Base-by-base conservation (phyloP, 768 basidiomycete species). In the Clitopilus hobsonii region DNA sequence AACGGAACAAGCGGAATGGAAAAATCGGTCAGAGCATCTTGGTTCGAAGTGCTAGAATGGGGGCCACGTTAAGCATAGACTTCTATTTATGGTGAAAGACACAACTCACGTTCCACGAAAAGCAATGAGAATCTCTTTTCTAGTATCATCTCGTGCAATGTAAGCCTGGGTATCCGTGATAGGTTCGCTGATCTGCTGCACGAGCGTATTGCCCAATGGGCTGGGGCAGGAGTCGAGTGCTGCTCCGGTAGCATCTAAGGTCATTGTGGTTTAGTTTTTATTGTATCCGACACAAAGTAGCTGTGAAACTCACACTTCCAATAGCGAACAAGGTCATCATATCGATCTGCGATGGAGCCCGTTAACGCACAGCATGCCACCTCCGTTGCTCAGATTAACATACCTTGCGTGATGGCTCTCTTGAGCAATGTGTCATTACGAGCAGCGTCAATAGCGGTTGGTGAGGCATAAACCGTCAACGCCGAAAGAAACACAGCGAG, bases 1-100 rank as follows among this genome's bases (percentile, higher is more conserved):
- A 79, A 72, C 5, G 79, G 79, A 14, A 75, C 73, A 13, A 79
- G 68, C 10, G 71, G 23, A 13, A 81, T 53, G 32, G 32, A 4
- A n/a, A 36, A 36, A 36, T 36, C 32, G n/a, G 32, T 36, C 32
- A 36, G 10, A 11, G 32, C 32, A 36, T 36, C 32, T n/a, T 36
- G 32, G 8, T 36, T 36, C 32, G 32, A 36, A n/a, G 32, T 36
- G 13, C 32, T 36, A n/a, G 13, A 14, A 11, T 4, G n/a, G 3
- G n/a, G 13, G 10, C 4, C 13, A 11, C 32, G 32, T 3, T 36
- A 10, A 36, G 32, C n/a, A 36, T 36, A 4, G 10, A 10, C 10
- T 14, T 36, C 32, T 11, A 3, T 14, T 14, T n/a, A 10, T 14
- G n/a, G n/a, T 3, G 4, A 11, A 36, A 11, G 32, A n/a, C 16